Conservation (phyloP, 2,329 filamentous ascomycete genomes). For the Trichoderma sp. region DNA sequence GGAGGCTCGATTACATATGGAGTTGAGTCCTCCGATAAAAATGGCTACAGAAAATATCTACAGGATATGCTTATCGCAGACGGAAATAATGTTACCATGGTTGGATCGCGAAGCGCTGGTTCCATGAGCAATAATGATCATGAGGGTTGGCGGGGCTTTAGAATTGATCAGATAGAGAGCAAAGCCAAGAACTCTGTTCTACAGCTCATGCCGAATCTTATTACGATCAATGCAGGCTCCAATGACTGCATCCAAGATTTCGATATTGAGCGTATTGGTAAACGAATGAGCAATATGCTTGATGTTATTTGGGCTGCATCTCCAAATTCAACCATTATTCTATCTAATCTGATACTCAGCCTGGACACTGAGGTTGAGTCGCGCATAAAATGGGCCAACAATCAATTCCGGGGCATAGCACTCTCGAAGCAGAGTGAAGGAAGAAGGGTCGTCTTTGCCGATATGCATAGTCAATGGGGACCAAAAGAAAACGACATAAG, state of each 20-base stretch:
- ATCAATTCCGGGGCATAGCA: not conserved
- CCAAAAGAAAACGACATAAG: constrained; percentile 31
- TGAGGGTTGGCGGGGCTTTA: constrained; percentile 45
- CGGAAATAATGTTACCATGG: constrained; percentile 35
- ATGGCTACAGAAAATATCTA: not conserved
- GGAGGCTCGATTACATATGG: not conserved
- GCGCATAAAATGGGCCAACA: not conserved
- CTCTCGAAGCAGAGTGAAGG: not conserved
- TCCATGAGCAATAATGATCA: constrained; percentile 43
- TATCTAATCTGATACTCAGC: not conserved
- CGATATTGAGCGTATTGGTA: constrained; percentile 31
- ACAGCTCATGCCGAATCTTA: constrained; percentile 38
- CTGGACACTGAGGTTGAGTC: not conserved
- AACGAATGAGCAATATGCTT: constrained; percentile 32
- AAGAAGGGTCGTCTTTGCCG: not conserved
- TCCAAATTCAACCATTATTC: not conserved
- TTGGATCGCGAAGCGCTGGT: constrained; percentile 40
- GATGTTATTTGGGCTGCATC: not conserved
- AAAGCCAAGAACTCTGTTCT: constrained; percentile 36
- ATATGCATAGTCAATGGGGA: constrained; percentile 24
- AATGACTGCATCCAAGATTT: constrained; percentile 41
- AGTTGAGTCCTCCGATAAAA: not conserved
- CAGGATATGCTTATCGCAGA: not conserved
- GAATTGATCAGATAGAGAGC: constrained; percentile 39
- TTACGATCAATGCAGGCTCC: constrained; percentile 44